These are phyloP conservation scores for Ceratocystiopsis sp. DNA, from an alignment of 2,329 filamentous ascomycete genomes.

Conservation along the genomic window DNA sequence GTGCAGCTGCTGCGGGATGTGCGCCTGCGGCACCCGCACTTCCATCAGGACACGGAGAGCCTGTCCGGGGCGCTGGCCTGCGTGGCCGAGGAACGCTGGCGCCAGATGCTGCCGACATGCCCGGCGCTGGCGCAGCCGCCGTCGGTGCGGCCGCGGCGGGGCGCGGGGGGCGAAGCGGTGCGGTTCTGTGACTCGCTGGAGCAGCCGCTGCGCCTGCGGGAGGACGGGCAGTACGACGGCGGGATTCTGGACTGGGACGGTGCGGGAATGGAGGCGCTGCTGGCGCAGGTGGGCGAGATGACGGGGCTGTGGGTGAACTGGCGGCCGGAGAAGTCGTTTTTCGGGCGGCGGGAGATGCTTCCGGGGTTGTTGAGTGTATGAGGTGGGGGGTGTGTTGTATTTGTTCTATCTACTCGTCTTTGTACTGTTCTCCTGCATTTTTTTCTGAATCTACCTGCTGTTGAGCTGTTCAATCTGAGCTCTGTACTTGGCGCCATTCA, in stretches of 20 bases:
- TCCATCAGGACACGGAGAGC: constrained; percentile 28
- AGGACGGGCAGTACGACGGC: constrained; percentile 12
- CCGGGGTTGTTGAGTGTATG: constrained; percentile 6
- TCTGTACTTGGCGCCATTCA: no score
- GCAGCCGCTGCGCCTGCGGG: constrained; percentile 7
- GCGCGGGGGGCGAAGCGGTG: no score
- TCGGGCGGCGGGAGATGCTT: constrained; percentile 10
- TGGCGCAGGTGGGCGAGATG: constrained; percentile 9
- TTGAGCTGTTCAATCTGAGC: no score
- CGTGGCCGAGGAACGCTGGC: constrained; percentile 10
- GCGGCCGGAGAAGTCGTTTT: constrained; percentile 20
- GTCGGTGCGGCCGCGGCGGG: background rate
- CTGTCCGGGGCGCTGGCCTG: constrained; percentile 14
- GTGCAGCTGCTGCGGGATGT: constrained; percentile 26
- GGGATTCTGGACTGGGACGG: constrained; percentile 26
- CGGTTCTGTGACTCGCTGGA: background rate
- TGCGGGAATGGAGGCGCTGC: constrained; percentile 17
- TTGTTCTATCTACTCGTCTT: background rate
- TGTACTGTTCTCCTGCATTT: no score
- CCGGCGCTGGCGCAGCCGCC: background rate
- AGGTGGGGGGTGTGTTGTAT: background rate
- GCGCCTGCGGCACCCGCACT: constrained; percentile 21
- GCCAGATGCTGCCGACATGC: constrained; percentile 3
- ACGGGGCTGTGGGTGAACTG: constrained; percentile 18
- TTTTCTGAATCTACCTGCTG: no score